Base-by-base conservation (phyloP, 1,139 yeast species). In the Debaryomycetaceae sp. region DNA sequence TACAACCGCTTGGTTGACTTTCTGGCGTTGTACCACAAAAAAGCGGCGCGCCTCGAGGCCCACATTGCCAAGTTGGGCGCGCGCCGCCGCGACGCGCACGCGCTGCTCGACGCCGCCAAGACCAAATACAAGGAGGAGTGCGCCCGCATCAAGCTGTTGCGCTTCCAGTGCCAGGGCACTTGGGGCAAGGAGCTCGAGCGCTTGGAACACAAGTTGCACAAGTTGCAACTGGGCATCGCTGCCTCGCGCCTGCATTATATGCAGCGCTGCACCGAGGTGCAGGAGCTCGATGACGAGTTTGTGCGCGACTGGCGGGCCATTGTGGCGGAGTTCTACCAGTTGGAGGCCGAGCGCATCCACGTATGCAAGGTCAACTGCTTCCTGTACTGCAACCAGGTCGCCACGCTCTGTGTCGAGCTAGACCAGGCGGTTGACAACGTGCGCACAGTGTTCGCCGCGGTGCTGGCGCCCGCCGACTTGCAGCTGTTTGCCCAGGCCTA, bases 301-400 rank as follows among this genome's bases (percentile, higher is more conserved):
- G 70, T 76, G 35, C 61, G 75, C 25, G 95, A 88, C 45, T 91
- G 98, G 98, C 67, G 72, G 33, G 57, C 65, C 14, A 68, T 85
- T 1, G 72, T 89, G 27, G 75, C 71, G 39, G 78, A 77, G 42
- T 67, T 85, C 39, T 94, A 89, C 55, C 76, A 68, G 37, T 58
- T 85, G 40, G 98, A 91, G 50, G 75, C 75, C 31, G 88, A 84
- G 46, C 71, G 95, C 41, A 76, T 88, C 34, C 83, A 83, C 45
- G 72, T 80, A 37, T 51, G 85, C 35, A 85, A 88, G 46, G 66
- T 83, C 12, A 84, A 82, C 46, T 57, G 93, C 41, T 93, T 95
- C 81, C 83, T 80, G 27, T 89, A 71, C 52, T 80, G 95, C 33
- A 86, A 86, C 52, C 69, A 79, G 32, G 66, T 83, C 9, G 84